These are phyloP conservation scores for Phaffomyces antillensis DNA, from an alignment of 805 yeast genomes.

Conservation along the genomic window DNA sequence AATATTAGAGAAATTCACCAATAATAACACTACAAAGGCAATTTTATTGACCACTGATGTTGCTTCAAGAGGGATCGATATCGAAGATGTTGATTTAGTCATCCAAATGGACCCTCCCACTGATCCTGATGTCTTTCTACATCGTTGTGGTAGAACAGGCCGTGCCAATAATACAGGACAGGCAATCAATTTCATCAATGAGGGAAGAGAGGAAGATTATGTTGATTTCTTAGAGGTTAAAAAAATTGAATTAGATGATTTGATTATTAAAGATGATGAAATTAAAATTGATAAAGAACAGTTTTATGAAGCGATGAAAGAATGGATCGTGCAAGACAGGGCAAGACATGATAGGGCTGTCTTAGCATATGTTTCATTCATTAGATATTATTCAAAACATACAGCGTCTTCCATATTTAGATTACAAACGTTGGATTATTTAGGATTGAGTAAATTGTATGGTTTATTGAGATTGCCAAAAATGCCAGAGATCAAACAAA, in stretches of 20 bases:
- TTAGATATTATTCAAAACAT: slow-evolving; percentile 82
- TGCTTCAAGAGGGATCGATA: slow-evolving; percentile 96
- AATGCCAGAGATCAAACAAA: slow-evolving; percentile 80
- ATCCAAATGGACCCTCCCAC: slow-evolving; percentile 94
- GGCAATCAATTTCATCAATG: slow-evolving; percentile 66
- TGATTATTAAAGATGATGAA: slow-evolving; percentile 20
- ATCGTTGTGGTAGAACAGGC: slow-evolving; percentile 93
- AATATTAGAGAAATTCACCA: slow-evolving; percentile 53
- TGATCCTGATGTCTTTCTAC: slow-evolving; percentile 85
- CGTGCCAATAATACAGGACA: slow-evolving; percentile 81
- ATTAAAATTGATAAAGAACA: not conserved
- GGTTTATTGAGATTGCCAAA: slow-evolving; percentile 81
- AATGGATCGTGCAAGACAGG: slow-evolving; percentile 68
- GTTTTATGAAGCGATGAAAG: slow-evolving; percentile 22
- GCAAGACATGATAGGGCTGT: slow-evolving; percentile 77
- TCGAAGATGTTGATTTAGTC: slow-evolving; percentile 90
- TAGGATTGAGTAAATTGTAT: slow-evolving; percentile 65
- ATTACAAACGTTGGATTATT: slow-evolving; percentile 58
- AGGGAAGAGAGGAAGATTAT: slow-evolving; percentile 76
- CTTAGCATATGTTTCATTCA: slow-evolving; percentile 73
- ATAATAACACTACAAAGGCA: slow-evolving; percentile 33
- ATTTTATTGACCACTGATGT: slow-evolving; percentile 91
- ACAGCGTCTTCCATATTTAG: slow-evolving; percentile 84
- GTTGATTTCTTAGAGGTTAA: slow-evolving; percentile 74
- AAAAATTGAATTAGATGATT: slow-evolving; percentile 44